phyloP scores from a whole-genome alignment of 306 rosid genomes.

The Cucurbita pepo region DNA sequence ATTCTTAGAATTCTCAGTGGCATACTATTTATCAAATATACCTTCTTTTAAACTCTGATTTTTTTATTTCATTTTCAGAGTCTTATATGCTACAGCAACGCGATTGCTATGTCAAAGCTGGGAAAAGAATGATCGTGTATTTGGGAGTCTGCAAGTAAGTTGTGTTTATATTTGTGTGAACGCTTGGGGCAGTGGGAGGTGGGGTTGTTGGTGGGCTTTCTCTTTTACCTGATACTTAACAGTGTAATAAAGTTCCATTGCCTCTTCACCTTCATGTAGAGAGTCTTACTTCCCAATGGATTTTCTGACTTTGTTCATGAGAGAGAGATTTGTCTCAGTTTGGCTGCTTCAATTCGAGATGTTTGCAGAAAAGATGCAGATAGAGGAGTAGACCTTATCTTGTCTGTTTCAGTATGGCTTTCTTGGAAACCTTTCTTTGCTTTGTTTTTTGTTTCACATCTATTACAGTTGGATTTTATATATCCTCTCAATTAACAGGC shows the following conservation, averaged over 20 bases:
- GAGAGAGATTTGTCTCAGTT: slow-evolving; percentile 58
- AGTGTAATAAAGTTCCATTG: slow-evolving; percentile 1
- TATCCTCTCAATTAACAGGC: slow-evolving; percentile 33
- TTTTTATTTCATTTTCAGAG: slow-evolving; percentile 26
- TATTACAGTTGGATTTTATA: slow-evolving; percentile 12
- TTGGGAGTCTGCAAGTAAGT: slow-evolving; percentile 81
- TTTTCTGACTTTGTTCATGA: slow-evolving; percentile 46
- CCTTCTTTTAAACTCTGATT: background rate
- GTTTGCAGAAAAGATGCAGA: slow-evolving; percentile 83
- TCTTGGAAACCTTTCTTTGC: background rate
- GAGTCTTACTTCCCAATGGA: slow-evolving; percentile 48
- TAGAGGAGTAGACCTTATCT: slow-evolving; percentile 87
- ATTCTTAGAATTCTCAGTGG: background rate
- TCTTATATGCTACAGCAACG: slow-evolving; percentile 61
- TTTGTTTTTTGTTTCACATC: slow-evolving; percentile 12
- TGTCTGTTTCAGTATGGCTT: slow-evolving; percentile 77
- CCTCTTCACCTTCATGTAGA: slow-evolving; percentile 29
- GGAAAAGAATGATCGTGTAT: slow-evolving; percentile 87
- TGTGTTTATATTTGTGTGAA: background rate
- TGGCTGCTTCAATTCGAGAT: slow-evolving; percentile 82
- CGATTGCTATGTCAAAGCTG: slow-evolving; percentile 91
- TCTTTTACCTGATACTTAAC: background rate
- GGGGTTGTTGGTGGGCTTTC: background rate
- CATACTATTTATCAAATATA: background rate
- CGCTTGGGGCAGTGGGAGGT: background rate